Base-by-base conservation (phyloP, 2,329 filamentous ascomycete species). In the Chaetomium sp. region DNA sequence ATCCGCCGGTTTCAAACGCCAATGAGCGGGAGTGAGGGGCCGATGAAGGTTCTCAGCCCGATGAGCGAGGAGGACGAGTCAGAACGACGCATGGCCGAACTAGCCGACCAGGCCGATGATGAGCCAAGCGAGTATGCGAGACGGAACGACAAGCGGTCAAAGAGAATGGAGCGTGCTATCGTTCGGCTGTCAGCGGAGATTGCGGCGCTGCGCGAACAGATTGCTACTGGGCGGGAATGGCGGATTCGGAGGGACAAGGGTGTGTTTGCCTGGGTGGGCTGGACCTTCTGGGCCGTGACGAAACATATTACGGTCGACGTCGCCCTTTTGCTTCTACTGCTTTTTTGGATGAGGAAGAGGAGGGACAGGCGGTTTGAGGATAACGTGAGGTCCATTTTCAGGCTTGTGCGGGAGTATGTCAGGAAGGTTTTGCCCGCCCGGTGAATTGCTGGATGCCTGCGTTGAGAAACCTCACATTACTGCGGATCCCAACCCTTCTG, bases 111-210 rank as follows among this genome's bases (percentile, higher is more conserved):
- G 32, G 68, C 70, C n/a, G 70, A 70, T 8, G 72, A 71, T 0
- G 68, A 69, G 12, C 66, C 71, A 27, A 68, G 68, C 50, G 69
- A 73, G 45, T 73, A 72, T 44, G 69, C 70, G 7, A 73, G 71
- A 65, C 72, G 71, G 40, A 74, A 72, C 14, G 76, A 75, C 58
- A 84, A 82, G 65, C 96, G 91, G 89, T 85, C 88, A 51, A 85
- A 82, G 57, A 85, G 88, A 64, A 86, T 97, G 59, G 92, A 97
- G 73, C 81, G 85, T 44, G 89, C 90, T 27, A 78, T 97, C 55
- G 89, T 92, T 54, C 89, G 91, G 64, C 85, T 97, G 73, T 95
- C 91, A 5, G 88, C 91, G 12, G 94, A 99, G 72, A 84, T 99
- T 36, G 91, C 94, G 1, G 94, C 94, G 0, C 73, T 97, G 59